Evolutionary conservation across 805 yeast genomes (phyloP).

Genomic region (Suhomyces sp.): DNA sequence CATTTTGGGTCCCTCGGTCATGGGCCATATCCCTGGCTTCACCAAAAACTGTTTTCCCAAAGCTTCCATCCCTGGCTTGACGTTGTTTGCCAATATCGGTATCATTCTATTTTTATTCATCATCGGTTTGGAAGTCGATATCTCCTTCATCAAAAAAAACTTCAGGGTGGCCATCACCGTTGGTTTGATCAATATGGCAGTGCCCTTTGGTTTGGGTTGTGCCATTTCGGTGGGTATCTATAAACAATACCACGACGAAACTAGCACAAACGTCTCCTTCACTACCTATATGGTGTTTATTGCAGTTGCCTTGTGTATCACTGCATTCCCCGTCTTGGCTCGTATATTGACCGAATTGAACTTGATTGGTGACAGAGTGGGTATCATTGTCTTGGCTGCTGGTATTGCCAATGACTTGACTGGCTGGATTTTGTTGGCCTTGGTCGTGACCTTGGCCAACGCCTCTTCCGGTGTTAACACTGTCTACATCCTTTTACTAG

Average conservation of each 20-base stretch:
- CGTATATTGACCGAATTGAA: slow-evolving; percentile 74
- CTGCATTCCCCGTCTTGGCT: slow-evolving; percentile 84
- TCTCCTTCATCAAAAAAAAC: slow-evolving; percentile 60
- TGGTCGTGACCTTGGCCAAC: slow-evolving; percentile 74
- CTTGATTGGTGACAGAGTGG: slow-evolving; percentile 69
- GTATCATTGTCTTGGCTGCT: slow-evolving; percentile 71
- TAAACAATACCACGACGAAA: slow-evolving; percentile 47
- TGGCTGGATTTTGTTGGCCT: slow-evolving; percentile 80
- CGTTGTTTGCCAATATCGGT: slow-evolving; percentile 71
- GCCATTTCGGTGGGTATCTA: slow-evolving; percentile 68
- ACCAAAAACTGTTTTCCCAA: slow-evolving; percentile 64
- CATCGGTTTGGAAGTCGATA: slow-evolving; percentile 78
- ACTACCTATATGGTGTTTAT: slow-evolving; percentile 78
- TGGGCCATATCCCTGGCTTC: slow-evolving; percentile 71
- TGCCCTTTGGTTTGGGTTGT: slow-evolving; percentile 81
- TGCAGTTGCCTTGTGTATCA: slow-evolving; percentile 80
- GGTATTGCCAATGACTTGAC: slow-evolving; percentile 77
- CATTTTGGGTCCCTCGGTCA: slow-evolving; percentile 69
- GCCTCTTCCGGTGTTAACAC: slow-evolving; percentile 67
- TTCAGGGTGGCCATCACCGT: slow-evolving; percentile 62
- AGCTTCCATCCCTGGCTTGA: slow-evolving; percentile 60
- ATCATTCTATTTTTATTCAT: slow-evolving; percentile 72
- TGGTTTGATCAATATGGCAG: slow-evolving; percentile 68
- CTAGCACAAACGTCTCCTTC: slow-evolving; percentile 38
- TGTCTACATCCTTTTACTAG: slow-evolving; percentile 63